Evolutionary conservation across 208 protist species (phyloP).

Genomic region (Porcisia deanei): DNA sequence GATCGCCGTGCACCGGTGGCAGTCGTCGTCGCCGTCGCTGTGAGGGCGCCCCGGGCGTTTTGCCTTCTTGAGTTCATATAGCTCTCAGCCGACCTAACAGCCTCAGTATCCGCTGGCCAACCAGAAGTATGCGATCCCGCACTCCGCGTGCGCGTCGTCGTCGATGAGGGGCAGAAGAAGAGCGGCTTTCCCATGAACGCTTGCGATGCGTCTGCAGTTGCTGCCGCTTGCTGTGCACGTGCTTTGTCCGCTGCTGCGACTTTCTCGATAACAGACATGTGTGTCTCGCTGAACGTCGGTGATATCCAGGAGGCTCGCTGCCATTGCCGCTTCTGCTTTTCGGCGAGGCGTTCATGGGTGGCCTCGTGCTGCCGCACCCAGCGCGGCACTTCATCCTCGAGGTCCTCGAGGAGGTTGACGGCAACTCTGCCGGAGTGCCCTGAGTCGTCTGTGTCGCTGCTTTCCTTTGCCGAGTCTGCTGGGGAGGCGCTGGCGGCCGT

Average conservation of each 20-base stretch:
- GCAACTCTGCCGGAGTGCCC: neutral
- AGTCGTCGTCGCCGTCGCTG: neutral
- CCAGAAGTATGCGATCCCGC: neutral
- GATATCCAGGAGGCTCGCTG: conserved; percentile 3
- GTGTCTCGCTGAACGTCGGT: neutral
- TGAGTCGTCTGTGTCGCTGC: neutral
- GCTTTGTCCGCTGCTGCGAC: neutral
- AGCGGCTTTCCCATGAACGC: conserved; percentile 19
- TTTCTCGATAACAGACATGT: neutral
- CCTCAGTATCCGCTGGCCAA: neutral
- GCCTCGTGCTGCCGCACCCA: conserved; percentile 24
- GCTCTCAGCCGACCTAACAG: neutral
- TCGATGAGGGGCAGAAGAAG: conserved; percentile 22
- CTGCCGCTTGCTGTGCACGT: conserved; percentile 1
- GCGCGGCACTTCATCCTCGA: conserved; percentile 30
- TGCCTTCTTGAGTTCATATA: neutral
- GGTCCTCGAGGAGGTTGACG: conserved; percentile 8
- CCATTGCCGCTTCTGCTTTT: conserved; percentile 1
- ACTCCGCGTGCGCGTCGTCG: conserved; percentile 9
- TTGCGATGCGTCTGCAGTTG: neutral
- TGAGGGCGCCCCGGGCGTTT: neutral
- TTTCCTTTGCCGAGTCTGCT: neutral
- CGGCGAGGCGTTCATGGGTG: conserved; percentile 7
- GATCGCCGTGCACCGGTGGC: neutral
- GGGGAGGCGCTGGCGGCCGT: neutral